These are phyloP conservation scores for Cystobasidiaceae sp. DNA, from an alignment of 1,284 basidiomycete species.

Conservation along the genomic window DNA sequence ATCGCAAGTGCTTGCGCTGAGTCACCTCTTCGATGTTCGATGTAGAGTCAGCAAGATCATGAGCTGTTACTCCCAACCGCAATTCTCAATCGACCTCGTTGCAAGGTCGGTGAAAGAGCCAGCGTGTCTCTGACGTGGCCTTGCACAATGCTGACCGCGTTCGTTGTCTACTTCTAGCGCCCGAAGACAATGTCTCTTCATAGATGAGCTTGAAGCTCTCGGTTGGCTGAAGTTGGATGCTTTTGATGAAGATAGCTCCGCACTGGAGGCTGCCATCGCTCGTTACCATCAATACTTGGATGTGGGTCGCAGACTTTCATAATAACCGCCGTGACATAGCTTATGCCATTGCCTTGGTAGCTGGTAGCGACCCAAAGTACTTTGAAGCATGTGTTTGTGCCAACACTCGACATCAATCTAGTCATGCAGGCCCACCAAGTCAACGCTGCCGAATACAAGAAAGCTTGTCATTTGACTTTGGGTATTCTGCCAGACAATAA, in stretches of 20 bases:
- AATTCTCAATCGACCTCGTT: conserved; percentile 24
- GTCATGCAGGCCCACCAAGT: conserved; percentile 23
- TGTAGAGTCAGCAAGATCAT: conserved; percentile 14
- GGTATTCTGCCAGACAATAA: conserved; percentile 24
- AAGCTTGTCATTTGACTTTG: neutral
- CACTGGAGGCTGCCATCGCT: conserved; percentile 11
- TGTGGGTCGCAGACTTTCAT: neutral
- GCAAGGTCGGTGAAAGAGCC: neutral
- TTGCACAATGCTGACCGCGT: neutral
- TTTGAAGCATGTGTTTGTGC: conserved; percentile 1
- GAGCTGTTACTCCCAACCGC: conserved; percentile 20
- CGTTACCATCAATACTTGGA: conserved; percentile 28
- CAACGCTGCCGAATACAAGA: neutral
- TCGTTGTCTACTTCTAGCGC: too few relatives aligned
- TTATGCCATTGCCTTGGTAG: neutral
- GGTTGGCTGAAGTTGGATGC: conserved; percentile 9
- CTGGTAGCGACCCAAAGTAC: conserved; percentile 1
- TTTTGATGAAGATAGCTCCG: neutral
- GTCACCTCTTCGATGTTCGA: too few relatives aligned
- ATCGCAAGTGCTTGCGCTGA: neutral
- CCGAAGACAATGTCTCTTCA: conserved; percentile 4
- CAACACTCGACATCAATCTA: conserved; percentile 24
- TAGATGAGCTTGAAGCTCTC: conserved; percentile 13
- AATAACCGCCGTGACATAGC: neutral
- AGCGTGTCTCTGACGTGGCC: neutral